Conservation (phyloP, 2,329 filamentous ascomycete genomes). For the Aspergillus sp. region DNA sequence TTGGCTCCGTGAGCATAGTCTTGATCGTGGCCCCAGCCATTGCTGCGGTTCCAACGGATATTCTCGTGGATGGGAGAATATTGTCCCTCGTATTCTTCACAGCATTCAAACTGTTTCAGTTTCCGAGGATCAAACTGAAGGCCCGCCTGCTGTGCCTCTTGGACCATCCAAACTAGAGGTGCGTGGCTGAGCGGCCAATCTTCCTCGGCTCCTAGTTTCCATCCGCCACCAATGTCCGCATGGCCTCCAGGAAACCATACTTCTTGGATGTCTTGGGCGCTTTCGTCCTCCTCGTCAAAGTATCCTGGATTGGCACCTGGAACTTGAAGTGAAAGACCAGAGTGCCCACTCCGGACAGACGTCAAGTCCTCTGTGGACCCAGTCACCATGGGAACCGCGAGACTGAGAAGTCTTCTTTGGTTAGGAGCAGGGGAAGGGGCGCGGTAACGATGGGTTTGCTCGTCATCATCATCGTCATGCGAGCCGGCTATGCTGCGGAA, state of each 20-base stretch:
- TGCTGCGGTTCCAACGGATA: conserved; percentile 15
- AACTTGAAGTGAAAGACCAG: conserved; percentile 30
- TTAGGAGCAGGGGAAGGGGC: conserved; percentile 19
- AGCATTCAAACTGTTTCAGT: conserved; percentile 65
- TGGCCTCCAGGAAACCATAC: conserved; percentile 75
- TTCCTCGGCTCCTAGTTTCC: conserved; percentile 61
- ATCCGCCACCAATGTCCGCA: conserved; percentile 76
- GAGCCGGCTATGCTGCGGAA: conserved; percentile 29
- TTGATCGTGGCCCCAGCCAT: conserved; percentile 17
- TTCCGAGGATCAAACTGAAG: conserved; percentile 69
- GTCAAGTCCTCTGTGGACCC: conserved; percentile 30
- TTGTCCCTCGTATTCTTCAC: conserved; percentile 43
- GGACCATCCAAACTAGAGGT: conserved; percentile 69
- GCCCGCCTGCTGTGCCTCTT: conserved; percentile 64
- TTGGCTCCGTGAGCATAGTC: conserved; percentile 11
- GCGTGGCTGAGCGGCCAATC: conserved; percentile 62
- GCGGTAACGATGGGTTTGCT: conserved; percentile 27
- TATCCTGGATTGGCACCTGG: conserved; percentile 19
- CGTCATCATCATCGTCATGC: conserved; percentile 19
- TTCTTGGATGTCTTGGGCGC: conserved; percentile 71
- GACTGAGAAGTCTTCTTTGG: conserved; percentile 15
- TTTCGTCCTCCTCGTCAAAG: conserved; percentile 33
- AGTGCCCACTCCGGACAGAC: conserved; percentile 31
- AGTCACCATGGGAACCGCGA: conserved; percentile 28
- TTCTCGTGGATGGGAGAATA: conserved; percentile 35